Base-by-base conservation (phyloP, 2,329 filamentous ascomycete species). In the Fusarium xyrophilum region DNA sequence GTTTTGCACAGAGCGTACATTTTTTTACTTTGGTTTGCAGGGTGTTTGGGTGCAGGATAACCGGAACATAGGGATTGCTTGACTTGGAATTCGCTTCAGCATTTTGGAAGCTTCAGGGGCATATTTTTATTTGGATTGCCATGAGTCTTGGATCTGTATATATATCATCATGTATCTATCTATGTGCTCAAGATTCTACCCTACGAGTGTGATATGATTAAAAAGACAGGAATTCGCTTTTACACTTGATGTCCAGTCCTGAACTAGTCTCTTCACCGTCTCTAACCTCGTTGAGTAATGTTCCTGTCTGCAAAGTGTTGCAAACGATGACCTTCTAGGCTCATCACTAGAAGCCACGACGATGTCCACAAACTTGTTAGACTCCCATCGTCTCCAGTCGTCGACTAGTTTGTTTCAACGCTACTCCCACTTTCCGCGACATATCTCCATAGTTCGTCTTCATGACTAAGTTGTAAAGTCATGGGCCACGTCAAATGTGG, bases 1-100 rank as follows among this genome's bases (percentile, higher is more conserved):
- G 17, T 33, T 56, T 14, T 38, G 33, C 46, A 46, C 39, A 32
- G 43, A 36, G 38, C 42, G 39, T n/a, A 35, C n/a, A 54, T 40
- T 58, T 55, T 55, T 17, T 59, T 48, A 17, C 27, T 63, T 62
- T 63, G 38, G 51, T n/a, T 57, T 44, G 67, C 60, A 64, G 56
- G 67, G 67, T 65, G 67, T 70, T 70, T 58, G 44, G 67, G 67
- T 65, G 59, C 55, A 65, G 58, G 44, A 46, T 57, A 46, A 53
- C 15, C 35, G 25, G 46, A 27, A 35, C 38, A 50, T 30, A 54
- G 56, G 42, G 32, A 25, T 48, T 68, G 60, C 52, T 68, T 27
- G 28, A 12, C 43, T 40, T 51, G 25, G 13, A 35, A 38, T 51
- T 46, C 19, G 61, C 52, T 66, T 53, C 21, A 32, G 63, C 47